Percentiles rank a stretch among this genome's conserved stretches.
phyloP scores from a whole-genome alignment of 345 rosid species.

The Laguncularia racemosa region DNA sequence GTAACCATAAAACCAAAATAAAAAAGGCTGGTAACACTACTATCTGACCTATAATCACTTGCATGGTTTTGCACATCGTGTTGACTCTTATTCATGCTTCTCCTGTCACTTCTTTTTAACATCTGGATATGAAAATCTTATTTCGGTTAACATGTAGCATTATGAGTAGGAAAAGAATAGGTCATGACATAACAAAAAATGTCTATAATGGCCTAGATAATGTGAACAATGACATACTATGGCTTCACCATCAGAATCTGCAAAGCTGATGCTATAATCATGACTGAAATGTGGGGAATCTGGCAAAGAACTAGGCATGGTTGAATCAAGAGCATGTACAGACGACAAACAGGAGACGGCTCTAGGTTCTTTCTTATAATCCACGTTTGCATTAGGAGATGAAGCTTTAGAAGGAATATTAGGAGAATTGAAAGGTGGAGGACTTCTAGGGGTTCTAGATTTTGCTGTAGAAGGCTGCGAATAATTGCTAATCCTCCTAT shows the following conservation, averaged over 20 bases:
- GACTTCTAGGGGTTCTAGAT: constrained; percentile 18
- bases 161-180: neutral
- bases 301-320: constrained; percentile 22
- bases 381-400: constrained; percentile 23
- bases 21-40: constrained; percentile 1
- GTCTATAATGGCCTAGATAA: neutral
- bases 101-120: constrained; percentile 15
- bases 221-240: constrained; percentile 12
- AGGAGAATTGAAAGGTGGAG: constrained; percentile 32
- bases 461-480: constrained; percentile 12
- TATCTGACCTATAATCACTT: constrained; percentile 27
- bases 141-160: constrained; percentile 8
- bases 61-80: constrained; percentile 21
- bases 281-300: constrained; percentile 16
- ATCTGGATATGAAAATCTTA: constrained; percentile 14
- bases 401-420: constrained; percentile 22
- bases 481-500: constrained; percentile 9
- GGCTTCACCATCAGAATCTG: constrained; percentile 32
- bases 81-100: constrained; percentile 20
- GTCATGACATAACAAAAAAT: constrained; percentile 7
- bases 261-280: constrained; percentile 28
- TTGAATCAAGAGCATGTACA: constrained; percentile 17
- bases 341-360: constrained; percentile 26
- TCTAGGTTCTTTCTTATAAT: constrained; percentile 17
- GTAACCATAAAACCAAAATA: neutral